Conservation (phyloP, 2,329 filamentous ascomycete genomes). For the Trichophaea hybrida region DNA sequence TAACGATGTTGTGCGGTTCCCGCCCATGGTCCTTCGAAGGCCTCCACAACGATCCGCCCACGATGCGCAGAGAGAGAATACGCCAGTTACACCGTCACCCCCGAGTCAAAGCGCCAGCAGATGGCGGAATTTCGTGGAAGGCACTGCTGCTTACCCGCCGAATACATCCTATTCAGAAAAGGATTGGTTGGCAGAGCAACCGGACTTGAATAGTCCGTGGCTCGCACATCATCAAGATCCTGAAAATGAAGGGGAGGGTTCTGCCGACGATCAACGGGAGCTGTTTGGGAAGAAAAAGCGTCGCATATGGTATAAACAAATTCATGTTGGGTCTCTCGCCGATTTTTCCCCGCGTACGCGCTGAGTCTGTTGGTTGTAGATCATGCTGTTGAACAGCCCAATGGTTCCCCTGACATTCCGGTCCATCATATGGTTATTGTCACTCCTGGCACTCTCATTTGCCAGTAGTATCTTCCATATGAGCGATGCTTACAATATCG, state of each 20-base stretch:
- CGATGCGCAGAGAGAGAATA: slow-evolving; percentile 26
- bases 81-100: slow-evolving; percentile 25
- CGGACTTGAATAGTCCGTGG: slow-evolving; percentile 33
- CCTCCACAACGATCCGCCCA: slow-evolving; percentile 26
- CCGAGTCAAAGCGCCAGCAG: slow-evolving; percentile 23
- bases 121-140: slow-evolving; percentile 27
- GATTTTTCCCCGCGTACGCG: not conserved
- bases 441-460: slow-evolving; percentile 64
- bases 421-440: slow-evolving; percentile 67
- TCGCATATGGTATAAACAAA: slow-evolving; percentile 42
- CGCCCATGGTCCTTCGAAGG: slow-evolving; percentile 22
- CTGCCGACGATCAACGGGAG: slow-evolving; percentile 33
- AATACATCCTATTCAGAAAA: slow-evolving; percentile 28
- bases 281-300: slow-evolving; percentile 35
- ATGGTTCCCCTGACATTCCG: slow-evolving; percentile 77
- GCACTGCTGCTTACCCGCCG: slow-evolving; percentile 22
- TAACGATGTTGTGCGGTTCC: slow-evolving; percentile 18
- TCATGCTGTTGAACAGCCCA: slow-evolving; percentile 59
- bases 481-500: slow-evolving; percentile 36
- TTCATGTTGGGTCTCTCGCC: slow-evolving; percentile 34
- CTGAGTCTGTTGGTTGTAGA: slow-evolving; percentile 28
- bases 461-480: slow-evolving; percentile 58
- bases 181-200: slow-evolving; percentile 34
- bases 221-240: slow-evolving; percentile 35
- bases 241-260: slow-evolving; percentile 38